Conservation (phyloP, 805 yeast genomes). For the Scheffersomyces amazonensis region DNA sequence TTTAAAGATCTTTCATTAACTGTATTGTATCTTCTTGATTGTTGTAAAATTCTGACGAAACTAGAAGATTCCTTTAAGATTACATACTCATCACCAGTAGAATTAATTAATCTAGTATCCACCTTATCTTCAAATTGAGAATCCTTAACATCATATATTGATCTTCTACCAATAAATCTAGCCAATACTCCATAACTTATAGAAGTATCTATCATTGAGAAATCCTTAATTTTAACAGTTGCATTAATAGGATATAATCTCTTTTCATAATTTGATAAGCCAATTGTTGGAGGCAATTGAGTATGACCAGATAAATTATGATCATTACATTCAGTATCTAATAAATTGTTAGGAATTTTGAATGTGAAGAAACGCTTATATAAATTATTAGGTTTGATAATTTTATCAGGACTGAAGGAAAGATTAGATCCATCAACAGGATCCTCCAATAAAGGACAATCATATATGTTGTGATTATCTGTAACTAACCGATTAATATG, state of each 20-base stretch:
- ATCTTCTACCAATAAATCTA: conserved; percentile 37
- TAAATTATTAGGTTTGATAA: conserved; percentile 15
- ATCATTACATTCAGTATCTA: conserved; percentile 36
- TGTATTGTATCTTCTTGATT: conserved; percentile 8
- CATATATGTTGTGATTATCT: conserved; percentile 13
- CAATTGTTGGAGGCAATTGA: conserved; percentile 35
- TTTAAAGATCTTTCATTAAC: conserved; percentile 14
- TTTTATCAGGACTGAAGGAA: conserved; percentile 12
- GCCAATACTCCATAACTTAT: conserved; percentile 32
- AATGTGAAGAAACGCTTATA: conserved; percentile 42
- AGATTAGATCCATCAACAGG: conserved; percentile 22
- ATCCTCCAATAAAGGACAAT: conserved; percentile 18
- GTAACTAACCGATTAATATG: conserved; percentile 28
- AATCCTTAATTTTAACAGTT: conserved; percentile 20
- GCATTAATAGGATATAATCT: conserved; percentile 7
- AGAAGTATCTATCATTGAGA: conserved; percentile 22
- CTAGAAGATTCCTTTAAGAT: conserved; percentile 29
- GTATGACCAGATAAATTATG: conserved; percentile 29
- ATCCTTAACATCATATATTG: conserved; percentile 24
- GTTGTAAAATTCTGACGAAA: conserved; percentile 25
- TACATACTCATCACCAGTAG: conserved; percentile 37
- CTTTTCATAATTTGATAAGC: conserved; percentile 14
- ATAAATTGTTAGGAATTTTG: conserved; percentile 32
- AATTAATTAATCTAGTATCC: conserved; percentile 26
- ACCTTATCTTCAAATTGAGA: conserved; percentile 9